A percentile compares a stretch with the other conserved stretches of the same genome.
Conservation (phyloP, 2,329 filamentous ascomycete genomes). For the Aspergillus sp. region DNA sequence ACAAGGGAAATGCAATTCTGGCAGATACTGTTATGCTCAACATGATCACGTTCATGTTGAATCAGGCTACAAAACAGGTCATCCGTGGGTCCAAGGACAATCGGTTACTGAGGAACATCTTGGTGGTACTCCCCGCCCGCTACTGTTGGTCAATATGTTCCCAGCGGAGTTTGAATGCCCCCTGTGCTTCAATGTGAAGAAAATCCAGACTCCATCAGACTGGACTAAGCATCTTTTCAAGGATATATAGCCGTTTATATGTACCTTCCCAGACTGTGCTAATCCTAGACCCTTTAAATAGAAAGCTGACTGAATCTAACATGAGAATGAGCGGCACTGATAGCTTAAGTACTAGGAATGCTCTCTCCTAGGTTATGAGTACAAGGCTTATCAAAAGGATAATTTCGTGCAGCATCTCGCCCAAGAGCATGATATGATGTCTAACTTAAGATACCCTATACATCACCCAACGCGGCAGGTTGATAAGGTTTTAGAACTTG, state of each 20-base stretch:
- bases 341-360: slow-evolving; percentile 93
- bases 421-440: slow-evolving; percentile 78
- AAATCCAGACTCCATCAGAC: slow-evolving; percentile 87
- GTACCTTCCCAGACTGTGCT: slow-evolving; percentile 80
- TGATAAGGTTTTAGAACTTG: slow-evolving; percentile 74
- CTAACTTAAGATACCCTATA: slow-evolving; percentile 66
- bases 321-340: slow-evolving; percentile 89
- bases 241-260: slow-evolving; percentile 90
- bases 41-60: too few species aligned
- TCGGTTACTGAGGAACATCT: too few species aligned
- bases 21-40: slow-evolving; percentile 65
- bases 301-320: slow-evolving; percentile 93
- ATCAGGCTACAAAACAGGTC: slow-evolving; percentile 44
- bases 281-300: slow-evolving; percentile 95
- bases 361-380: slow-evolving; percentile 76
- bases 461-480: slow-evolving; percentile 31
- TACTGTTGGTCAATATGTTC: slow-evolving; percentile 79
- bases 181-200: slow-evolving; percentile 82
- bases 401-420: slow-evolving; percentile 94
- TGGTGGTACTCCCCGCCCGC: too few species aligned
- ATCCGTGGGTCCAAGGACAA: slow-evolving; percentile 62
- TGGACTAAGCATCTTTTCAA: slow-evolving; percentile 98
- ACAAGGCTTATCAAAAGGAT: slow-evolving; percentile 83
- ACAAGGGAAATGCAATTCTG: too few species aligned
- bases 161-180: slow-evolving; percentile 90